Base-by-base conservation (phyloP, 2,329 filamentous ascomycete species). In the Nothomitra cinnamomea region DNA sequence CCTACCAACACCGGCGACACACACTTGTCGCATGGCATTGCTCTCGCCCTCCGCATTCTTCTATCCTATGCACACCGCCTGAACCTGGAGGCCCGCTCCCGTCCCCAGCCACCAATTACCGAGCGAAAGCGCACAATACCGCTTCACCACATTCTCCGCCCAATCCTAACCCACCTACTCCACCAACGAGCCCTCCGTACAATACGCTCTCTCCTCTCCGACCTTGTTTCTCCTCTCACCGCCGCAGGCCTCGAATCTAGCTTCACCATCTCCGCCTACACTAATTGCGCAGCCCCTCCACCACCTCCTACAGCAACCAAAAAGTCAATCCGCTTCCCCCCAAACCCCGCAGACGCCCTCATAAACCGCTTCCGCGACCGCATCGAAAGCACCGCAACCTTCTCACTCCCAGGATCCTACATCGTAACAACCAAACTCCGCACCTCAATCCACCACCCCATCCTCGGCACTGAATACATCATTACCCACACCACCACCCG, bases 51-150 rank as follows among this genome's bases (percentile, higher is more conserved):
- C 2, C 81, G 87, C 41, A 74, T 95, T 21, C 73, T 95, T 1
- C 78, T 96, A 6, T 78, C 77, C 50, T 82, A 89, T 58, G 80
- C 85, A 1, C 90, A 96, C 64, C 79, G 83, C 8, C 78, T 85
- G 62, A 88, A 83, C 58, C 77, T 87, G 56, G 72, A 79, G 40
- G 76, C 77, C 43, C 78, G 88, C 53, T 83, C 82, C 1, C 77
- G 81, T 28, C 72, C 80, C 1, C 81, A 82, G 7, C 69, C 71
- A 6, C 76, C 81, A 4, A 62, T 80, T 56, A 69, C 71, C 8
- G 68, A 70, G 15, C 70, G 70, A 52, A 74, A 73, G 56, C 70
- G 71, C 36, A 63, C 72, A 21, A 68, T 66, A 5, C 71, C 71
- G 1, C 69, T 77, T 45, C 74, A 80, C 52, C 67, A 71, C n/a